phyloP scores from a whole-genome alignment of 2,329 filamentous ascomycete genomes.

The Tolypocladium guangdongense region DNA sequence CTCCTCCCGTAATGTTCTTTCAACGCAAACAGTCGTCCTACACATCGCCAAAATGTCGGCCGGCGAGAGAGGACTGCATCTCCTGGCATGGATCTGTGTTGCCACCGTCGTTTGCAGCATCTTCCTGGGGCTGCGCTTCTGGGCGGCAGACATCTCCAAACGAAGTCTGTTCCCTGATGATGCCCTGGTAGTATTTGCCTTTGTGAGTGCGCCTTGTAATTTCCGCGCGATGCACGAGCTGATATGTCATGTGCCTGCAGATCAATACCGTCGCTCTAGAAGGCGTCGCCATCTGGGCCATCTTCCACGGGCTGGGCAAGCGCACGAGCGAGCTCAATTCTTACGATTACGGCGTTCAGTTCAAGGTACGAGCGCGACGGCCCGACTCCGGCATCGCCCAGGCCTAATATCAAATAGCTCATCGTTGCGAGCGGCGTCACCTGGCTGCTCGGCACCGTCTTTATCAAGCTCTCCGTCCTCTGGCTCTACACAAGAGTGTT shows the following conservation, averaged over 20 bases:
- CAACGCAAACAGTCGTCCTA: background rate
- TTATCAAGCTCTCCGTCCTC: background rate
- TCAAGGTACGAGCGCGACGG: background rate
- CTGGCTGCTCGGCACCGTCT: background rate
- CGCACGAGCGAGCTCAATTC: background rate
- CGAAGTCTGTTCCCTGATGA: background rate
- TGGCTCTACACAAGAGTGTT: background rate
- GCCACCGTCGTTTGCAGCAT: background rate
- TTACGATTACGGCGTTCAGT: background rate
- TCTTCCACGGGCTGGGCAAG: background rate
- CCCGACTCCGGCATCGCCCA: background rate
- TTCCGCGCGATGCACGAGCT: background rate
- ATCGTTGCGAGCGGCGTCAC: background rate
- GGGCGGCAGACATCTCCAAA: background rate
- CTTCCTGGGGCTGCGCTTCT: background rate
- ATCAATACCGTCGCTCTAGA: background rate
- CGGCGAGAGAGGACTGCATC: background rate
- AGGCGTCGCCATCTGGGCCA: background rate
- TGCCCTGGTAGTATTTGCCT: background rate
- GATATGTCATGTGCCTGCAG: background rate
- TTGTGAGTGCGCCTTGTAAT: background rate
- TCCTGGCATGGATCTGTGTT: background rate
- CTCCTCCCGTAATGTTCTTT: background rate
- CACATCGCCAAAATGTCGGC: background rate
- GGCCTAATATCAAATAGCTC: background rate